phyloP scores from a whole-genome alignment of 2,329 filamentous ascomycete species.

The Fusarium sp. region DNA sequence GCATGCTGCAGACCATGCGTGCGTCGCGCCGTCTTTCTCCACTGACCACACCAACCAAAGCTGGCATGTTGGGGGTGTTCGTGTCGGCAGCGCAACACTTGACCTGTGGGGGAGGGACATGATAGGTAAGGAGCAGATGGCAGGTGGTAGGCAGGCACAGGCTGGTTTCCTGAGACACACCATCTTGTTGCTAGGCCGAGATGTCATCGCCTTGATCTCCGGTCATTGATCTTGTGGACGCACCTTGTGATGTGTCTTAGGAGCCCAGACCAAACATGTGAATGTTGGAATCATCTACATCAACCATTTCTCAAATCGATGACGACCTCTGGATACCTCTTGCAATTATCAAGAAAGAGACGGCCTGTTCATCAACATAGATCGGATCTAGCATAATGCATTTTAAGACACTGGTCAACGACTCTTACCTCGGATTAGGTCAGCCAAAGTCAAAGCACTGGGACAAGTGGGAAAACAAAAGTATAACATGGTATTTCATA shows the following conservation, averaged over 20 bases:
- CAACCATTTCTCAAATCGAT: conserved; percentile 11
- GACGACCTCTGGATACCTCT: conserved; percentile 17
- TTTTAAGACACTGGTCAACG: conserved; percentile 1
- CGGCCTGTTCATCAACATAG: background rate
- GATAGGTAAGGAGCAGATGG: conserved; percentile 14
- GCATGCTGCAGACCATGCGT: conserved; percentile 49
- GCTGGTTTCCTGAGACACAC: conserved; percentile 12
- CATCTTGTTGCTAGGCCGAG: conserved; percentile 21
- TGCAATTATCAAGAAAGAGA: background rate
- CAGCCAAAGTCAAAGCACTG: background rate
- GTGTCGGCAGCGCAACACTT: conserved; percentile 40
- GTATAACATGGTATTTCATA: background rate
- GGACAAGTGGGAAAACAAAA: background rate
- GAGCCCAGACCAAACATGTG: conserved; percentile 30
- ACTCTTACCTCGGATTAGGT: conserved; percentile 6
- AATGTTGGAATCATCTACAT: conserved; percentile 14
- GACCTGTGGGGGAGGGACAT: conserved; percentile 42
- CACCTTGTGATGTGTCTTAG: conserved; percentile 32
- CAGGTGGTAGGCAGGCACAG: conserved; percentile 21
- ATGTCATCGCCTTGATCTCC: conserved; percentile 29
- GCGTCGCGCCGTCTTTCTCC: conserved; percentile 43
- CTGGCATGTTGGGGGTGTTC: conserved; percentile 41
- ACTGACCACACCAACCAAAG: conserved; percentile 36
- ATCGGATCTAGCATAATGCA: conserved; percentile 5
- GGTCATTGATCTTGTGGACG: conserved; percentile 28